Evolutionary conservation across 148 eudicot species (phyloP).

Genomic region (Fallopia convolvulus): DNA sequence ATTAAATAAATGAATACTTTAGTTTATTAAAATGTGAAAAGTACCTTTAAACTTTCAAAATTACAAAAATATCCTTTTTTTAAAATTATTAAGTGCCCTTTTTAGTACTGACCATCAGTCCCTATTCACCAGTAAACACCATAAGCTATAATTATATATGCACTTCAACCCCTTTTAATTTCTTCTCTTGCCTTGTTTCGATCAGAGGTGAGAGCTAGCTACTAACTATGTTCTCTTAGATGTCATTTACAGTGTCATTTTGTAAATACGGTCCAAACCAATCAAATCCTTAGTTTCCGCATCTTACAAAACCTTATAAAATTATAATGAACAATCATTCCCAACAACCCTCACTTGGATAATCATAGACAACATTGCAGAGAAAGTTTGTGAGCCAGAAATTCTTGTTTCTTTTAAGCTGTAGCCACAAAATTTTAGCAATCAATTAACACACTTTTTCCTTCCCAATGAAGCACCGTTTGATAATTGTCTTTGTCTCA

Average conservation of each 20-base stretch:
- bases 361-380: not conserved
- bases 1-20: too few species aligned
- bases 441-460: not conserved
- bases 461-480: not conserved
- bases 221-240: not conserved
- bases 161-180: too few species aligned
- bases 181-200: too few species aligned
- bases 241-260: not conserved
- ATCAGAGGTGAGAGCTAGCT: too few species aligned
- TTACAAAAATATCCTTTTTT: too few species aligned
- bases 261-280: not conserved
- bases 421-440: not conserved
- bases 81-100: too few species aligned
- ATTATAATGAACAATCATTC: not conserved
- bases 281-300: not conserved
- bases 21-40: too few species aligned
- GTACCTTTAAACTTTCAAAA: too few species aligned
- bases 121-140: too few species aligned
- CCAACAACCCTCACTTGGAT: not conserved
- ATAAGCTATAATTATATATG: too few species aligned
- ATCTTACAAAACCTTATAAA: not conserved
- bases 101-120: too few species aligned
- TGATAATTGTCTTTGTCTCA: not conserved
- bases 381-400: not conserved
- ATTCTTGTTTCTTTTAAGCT: not conserved